phyloP scores from a whole-genome alignment of 2,329 filamentous ascomycete genomes.

The Paraphoma chrysanthemicola region DNA sequence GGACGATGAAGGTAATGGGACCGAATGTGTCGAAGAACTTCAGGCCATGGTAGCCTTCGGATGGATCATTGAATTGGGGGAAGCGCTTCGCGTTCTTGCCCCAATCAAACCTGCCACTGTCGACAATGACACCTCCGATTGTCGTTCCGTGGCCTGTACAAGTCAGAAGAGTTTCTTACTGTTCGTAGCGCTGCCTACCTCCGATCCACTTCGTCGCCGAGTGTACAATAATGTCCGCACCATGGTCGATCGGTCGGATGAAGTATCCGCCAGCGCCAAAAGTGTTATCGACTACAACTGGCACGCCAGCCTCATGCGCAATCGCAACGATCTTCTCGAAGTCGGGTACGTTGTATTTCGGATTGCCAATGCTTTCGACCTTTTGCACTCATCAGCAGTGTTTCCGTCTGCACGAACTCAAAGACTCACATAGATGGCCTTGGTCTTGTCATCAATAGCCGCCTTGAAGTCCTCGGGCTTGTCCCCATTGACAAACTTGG shows the following conservation, averaged over 20 bases:
- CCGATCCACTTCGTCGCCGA: constrained; percentile 98
- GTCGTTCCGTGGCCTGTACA: constrained; percentile 76
- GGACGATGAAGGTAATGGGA: constrained; percentile 79
- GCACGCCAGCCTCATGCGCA: constrained; percentile 71
- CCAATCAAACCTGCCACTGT: constrained; percentile 95
- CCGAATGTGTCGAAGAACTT: constrained; percentile 96
- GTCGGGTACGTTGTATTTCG: constrained; percentile 90
- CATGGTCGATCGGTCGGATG: constrained; percentile 83
- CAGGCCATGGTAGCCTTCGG: constrained; percentile 88
- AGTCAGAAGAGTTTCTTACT: background rate
- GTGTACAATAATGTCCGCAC: constrained; percentile 92
- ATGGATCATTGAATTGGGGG: constrained; percentile 89
- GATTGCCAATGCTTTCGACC: constrained; percentile 87
- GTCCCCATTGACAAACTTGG: constrained; percentile 87
- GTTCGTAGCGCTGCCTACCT: constrained; percentile 52
- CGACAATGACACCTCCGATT: constrained; percentile 83
- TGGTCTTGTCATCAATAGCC: constrained; percentile 90
- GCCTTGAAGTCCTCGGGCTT: constrained; percentile 78
- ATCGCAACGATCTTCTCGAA: constrained; percentile 85
- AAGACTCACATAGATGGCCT: constrained; percentile 77
- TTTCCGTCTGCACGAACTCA: background rate
- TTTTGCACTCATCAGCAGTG: constrained; percentile 4
- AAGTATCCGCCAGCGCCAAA: constrained; percentile 94
- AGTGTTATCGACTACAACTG: constrained; percentile 80
- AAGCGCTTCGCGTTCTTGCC: constrained; percentile 82